Conservation (phyloP, 352 stramenopile species). For the Pythium aphanidermatum region DNA sequence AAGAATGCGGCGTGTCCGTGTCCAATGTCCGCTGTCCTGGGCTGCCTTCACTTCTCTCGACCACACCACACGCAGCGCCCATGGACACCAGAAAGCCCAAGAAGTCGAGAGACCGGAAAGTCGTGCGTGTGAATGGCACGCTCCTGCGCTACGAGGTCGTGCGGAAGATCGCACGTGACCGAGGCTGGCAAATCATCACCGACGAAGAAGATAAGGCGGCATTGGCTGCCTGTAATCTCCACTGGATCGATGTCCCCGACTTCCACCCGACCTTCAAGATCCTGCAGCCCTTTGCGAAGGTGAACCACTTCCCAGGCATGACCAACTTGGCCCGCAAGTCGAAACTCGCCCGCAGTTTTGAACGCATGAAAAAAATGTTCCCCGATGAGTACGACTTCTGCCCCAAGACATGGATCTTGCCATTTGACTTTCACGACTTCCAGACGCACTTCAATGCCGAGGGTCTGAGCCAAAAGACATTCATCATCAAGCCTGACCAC, state of each 20-base stretch:
- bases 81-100: slow-evolving; percentile 23
- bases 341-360: slow-evolving; percentile 93
- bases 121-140: slow-evolving; percentile 66
- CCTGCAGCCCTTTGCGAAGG: slow-evolving; percentile 89
- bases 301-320: slow-evolving; percentile 97
- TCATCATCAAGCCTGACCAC: slow-evolving; percentile 95
- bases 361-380: slow-evolving; percentile 94
- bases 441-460: slow-evolving; percentile 86
- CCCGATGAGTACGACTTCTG: slow-evolving; percentile 92
- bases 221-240: slow-evolving; percentile 82
- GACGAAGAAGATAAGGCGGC: slow-evolving; percentile 65
- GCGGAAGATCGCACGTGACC: slow-evolving; percentile 65
- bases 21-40: background rate
- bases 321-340: slow-evolving; percentile 93
- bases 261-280: slow-evolving; percentile 87
- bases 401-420: slow-evolving; percentile 95
- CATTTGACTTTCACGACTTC: slow-evolving; percentile 91
- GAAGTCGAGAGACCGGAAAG: slow-evolving; percentile 30
- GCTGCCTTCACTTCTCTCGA: background rate
- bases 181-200: slow-evolving; percentile 67
- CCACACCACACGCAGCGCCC: background rate
- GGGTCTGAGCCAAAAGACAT: slow-evolving; percentile 88
- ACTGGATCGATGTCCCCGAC: slow-evolving; percentile 94
- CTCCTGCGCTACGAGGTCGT: slow-evolving; percentile 80
- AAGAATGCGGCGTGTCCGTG: no score